Base-by-base conservation (phyloP, 805 yeast species). In the Wilhelminamyces savonicus region DNA sequence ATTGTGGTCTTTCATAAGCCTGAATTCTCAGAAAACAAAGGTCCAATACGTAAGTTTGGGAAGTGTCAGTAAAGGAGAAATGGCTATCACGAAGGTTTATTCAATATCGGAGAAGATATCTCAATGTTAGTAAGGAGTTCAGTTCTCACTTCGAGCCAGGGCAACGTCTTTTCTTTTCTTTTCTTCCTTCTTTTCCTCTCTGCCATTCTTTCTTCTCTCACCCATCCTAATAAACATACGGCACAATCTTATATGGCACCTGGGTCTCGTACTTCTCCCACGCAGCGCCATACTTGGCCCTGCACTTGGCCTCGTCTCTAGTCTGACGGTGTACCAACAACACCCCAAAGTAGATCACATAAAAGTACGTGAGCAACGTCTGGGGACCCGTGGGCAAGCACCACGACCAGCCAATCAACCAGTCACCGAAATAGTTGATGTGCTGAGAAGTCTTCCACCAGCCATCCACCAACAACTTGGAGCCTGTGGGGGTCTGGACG, bases 361-460 rank as follows among this genome's bases (percentile, higher is more conserved):
- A 92, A 59, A 83, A 92, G 51, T 90, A 92, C 0, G 97, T 85
- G 46, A 90, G 62, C 4, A 85, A 81, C 1, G 95, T 80, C 36
- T 65, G 66, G 43, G 78, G 73, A 8, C 95, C 95, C 2, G 97
- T 85, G 7, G 95, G 80, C 39, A 92, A 64, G 55, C 96, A 86
- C 95, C 95, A 90, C 26, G 94, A 76, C 64, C 83, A 68, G 0
- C 96, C 85, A 48, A 87, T 78, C 24, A 92, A 52, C 88, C 96
- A 86, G 61, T 92, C 98, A 24, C 98, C 98, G 35, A 88, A 71
- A 57, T 92, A 92, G 52, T 92, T 92, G 50, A 85, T 86, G 54
- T 92, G 98, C 43, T 94, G 95, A 5, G 95, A 78, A 13, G 67
- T 54, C 2, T 82, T 82, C 98, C 98, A 92, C 98, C 97, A 92